phyloP scores from a whole-genome alignment of 2,329 filamentous ascomycete genomes.

The Tricladium varicosporioides region DNA sequence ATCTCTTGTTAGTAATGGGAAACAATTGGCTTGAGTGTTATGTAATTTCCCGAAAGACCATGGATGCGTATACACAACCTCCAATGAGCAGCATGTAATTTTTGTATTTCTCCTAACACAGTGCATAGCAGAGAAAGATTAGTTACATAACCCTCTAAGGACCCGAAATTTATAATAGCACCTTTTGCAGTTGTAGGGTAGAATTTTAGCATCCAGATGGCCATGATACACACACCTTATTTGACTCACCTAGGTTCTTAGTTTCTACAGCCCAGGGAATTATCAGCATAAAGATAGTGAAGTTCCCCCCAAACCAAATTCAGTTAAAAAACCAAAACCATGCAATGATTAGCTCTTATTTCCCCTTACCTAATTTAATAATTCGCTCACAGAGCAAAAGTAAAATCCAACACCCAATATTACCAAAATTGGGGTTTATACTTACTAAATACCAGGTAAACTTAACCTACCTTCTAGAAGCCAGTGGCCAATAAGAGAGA shows the following conservation, averaged over 20 bases:
- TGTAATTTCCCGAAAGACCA: not conserved
- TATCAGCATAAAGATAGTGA: not conserved
- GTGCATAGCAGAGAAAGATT: not conserved
- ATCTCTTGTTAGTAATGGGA: not conserved
- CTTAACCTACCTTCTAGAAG: not conserved
- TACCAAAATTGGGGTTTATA: not conserved
- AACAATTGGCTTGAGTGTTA: not conserved
- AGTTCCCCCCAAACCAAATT: slow-evolving; percentile 2
- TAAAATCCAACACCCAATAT: not conserved
- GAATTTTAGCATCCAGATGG: not conserved
- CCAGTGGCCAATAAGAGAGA: not conserved
- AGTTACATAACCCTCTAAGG: not conserved
- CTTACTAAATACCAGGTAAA: not conserved
- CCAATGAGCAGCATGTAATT: not conserved
- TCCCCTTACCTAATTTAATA: not conserved
- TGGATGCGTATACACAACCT: slow-evolving; percentile 1
- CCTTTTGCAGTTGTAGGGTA: not conserved
- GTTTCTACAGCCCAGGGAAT: not conserved
- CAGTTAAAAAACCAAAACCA: not conserved
- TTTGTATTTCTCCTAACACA: not conserved
- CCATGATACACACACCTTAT: not conserved
- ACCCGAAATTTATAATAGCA: slow-evolving; percentile 1
- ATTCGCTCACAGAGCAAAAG: not conserved
- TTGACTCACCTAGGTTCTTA: not conserved
- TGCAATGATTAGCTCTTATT: not conserved